Evolutionary conservation across 2,329 filamentous ascomycete species (phyloP), one percentile per base, ranked within the genome.

Genomic region (Zasmidium cellare): DNA sequence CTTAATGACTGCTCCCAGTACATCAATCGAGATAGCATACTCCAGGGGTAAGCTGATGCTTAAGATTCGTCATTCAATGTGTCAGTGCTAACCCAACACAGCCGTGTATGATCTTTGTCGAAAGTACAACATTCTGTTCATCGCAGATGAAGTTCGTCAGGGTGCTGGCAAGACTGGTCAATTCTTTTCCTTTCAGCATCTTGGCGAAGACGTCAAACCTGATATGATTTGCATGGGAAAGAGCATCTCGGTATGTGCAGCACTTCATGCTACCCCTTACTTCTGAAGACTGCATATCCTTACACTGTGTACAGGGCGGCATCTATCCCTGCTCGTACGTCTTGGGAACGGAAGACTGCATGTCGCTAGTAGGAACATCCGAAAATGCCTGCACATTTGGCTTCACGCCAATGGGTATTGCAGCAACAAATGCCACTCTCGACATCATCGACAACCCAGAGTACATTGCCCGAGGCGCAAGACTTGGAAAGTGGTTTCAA

Each of bases 161-260:
- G 77, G 76, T 9, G 77, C 75, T 62, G 77, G 76, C 2, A 71
- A 76, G 25, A 79, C 76, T 1, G 77, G 76, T 19, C 73, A 74
- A 45, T 76, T 77, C 72, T 78, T 77, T 57, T 76, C 75, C 5
- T 65, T 77, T 12, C 74, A 79, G 59, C 74, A 78, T 57, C 77
- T 69, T 57, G 35, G 35, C 16, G 35, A 6, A 41, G 71, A 69
- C 22, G 75, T 79, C 18, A 67, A 74, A 18, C 77, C 76, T 2
- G 76, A 79, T 49, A 75, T 79, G 24, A 60, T 78, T 45, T 66
- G 78, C 57, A 76, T 79, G 66, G 74, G 64, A 45, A 68, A 68
- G 51, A 65, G 66, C 31, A 67, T 67, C 11, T 14, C 35, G 11
- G 35, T 41, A 41, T n/a, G 35, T 41, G n/a, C 16, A 14, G 35